Percentiles rank a stretch among this genome's conserved stretches.
phyloP scores from a whole-genome alignment of 768 basidiomycete species.

The Grammothele lineata region DNA sequence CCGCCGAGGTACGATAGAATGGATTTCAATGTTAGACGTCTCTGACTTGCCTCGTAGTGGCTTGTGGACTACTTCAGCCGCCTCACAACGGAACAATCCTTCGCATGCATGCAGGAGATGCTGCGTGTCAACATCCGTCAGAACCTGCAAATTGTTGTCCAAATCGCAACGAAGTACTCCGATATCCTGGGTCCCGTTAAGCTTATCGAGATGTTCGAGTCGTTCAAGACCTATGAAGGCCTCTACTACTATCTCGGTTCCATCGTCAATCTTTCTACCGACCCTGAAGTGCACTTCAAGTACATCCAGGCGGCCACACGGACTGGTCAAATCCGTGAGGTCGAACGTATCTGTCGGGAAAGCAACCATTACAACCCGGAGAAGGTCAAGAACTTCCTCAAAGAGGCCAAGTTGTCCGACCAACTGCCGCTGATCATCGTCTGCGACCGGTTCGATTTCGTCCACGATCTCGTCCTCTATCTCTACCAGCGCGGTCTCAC shows the following conservation, averaged over 20 bases:
- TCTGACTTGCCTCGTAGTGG: too few relatives aligned
- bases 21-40: too few relatives aligned
- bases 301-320: constrained; percentile 99
- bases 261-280: constrained; percentile 93
- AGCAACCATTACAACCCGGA: constrained; percentile 98
- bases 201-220: constrained; percentile 97
- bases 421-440: constrained; percentile 99
- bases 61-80: constrained; percentile 96
- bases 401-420: constrained; percentile 94
- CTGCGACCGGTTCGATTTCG: constrained; percentile 99
- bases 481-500: constrained; percentile 96
- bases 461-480: constrained; percentile 97
- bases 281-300: constrained; percentile 98
- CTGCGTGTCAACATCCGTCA: constrained; percentile 94
- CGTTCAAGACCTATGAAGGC: constrained; percentile 96
- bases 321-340: constrained; percentile 97
- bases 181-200: constrained; percentile 97
- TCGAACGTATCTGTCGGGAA: constrained; percentile 97
- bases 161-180: constrained; percentile 98
- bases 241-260: constrained; percentile 99
- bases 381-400: constrained; percentile 99
- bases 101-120: constrained; percentile 97
- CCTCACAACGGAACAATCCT: constrained; percentile 94
- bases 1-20: constrained; percentile 79
- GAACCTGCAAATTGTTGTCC: constrained; percentile 93